Evolutionary conservation across 305 asterid genomes (phyloP).

Genomic region (Ilex paraguariensis): DNA sequence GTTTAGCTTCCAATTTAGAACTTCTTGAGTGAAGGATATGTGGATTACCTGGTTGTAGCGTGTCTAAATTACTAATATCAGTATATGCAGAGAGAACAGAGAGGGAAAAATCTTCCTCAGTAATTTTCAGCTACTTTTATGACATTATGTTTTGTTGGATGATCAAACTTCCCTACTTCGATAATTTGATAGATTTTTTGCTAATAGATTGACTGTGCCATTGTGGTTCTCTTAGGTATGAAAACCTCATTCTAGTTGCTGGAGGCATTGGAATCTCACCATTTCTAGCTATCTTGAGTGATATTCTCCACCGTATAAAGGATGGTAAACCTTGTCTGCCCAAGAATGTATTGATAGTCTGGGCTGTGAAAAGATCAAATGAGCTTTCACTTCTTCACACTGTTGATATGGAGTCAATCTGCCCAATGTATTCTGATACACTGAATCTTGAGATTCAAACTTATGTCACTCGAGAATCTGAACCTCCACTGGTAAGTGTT

Average conservation of each 20-base stretch:
- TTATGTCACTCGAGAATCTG: constrained; percentile 66
- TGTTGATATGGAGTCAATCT: constrained; percentile 49
- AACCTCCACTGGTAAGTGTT: constrained; percentile 59
- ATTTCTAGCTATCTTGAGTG: constrained; percentile 75
- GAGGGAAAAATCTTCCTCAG: no score
- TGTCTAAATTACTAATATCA: no score
- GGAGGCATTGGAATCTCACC: constrained; percentile 94
- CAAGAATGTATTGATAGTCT: constrained; percentile 50
- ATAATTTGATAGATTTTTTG: no score
- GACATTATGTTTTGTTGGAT: background rate
- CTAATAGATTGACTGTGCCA: no score
- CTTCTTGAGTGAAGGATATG: no score
- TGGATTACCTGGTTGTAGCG: no score
- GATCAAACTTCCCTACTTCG: constrained; percentile 2
- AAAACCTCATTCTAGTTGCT: constrained; percentile 75
- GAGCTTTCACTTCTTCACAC: constrained; percentile 80
- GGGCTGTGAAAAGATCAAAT: constrained; percentile 67
- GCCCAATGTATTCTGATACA: constrained; percentile 43
- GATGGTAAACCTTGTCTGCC: constrained; percentile 58
- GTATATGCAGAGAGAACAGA: no score
- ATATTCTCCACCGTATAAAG: constrained; percentile 55
- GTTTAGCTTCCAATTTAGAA: no score
- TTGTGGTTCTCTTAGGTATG: constrained; percentile 44
- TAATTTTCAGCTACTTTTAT: no score
- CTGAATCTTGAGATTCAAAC: constrained; percentile 71